Conservation (phyloP, 805 yeast species). For the Monosporozyma solicola region DNA sequence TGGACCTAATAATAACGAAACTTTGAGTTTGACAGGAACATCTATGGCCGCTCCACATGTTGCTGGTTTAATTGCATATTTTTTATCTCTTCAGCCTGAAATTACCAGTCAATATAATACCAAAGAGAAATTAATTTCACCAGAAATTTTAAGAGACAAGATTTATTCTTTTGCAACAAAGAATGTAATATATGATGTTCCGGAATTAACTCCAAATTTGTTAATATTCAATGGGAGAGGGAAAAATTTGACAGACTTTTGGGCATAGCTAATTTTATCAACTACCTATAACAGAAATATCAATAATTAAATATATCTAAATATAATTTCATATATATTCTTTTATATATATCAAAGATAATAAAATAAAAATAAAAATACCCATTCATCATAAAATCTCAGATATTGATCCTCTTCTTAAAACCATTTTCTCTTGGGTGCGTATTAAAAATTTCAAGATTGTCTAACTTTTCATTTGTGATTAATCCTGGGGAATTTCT, state of each 20-base stretch:
- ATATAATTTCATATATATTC: neutral
- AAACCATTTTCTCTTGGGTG: neutral
- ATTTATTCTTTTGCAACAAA: constrained; percentile 59
- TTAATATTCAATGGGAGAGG: constrained; percentile 79
- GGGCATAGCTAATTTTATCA: neutral
- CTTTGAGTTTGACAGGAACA: constrained; percentile 83
- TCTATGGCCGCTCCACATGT: constrained; percentile 99
- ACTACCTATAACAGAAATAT: neutral
- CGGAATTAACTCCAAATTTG: constrained; percentile 64
- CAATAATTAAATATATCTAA: neutral
- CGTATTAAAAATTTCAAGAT: neutral
- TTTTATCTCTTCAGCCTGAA: constrained; percentile 73
- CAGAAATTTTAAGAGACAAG: constrained; percentile 66
- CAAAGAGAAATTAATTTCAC: constrained; percentile 32
- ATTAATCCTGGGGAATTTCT: neutral
- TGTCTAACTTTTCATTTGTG: neutral
- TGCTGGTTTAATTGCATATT: constrained; percentile 83
- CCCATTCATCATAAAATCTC: no score
- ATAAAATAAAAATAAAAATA: no score
- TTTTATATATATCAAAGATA: no score
- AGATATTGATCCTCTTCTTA: no score
- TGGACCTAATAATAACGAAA: constrained; percentile 55
- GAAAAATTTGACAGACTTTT: constrained; percentile 39
- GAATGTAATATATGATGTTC: constrained; percentile 48
- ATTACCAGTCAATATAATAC: constrained; percentile 52